Evolutionary conservation across 2,329 filamentous ascomycete species (phyloP), one percentile per base, ranked within the genome.

Genomic region (Colletotrichum chrysophilum): DNA sequence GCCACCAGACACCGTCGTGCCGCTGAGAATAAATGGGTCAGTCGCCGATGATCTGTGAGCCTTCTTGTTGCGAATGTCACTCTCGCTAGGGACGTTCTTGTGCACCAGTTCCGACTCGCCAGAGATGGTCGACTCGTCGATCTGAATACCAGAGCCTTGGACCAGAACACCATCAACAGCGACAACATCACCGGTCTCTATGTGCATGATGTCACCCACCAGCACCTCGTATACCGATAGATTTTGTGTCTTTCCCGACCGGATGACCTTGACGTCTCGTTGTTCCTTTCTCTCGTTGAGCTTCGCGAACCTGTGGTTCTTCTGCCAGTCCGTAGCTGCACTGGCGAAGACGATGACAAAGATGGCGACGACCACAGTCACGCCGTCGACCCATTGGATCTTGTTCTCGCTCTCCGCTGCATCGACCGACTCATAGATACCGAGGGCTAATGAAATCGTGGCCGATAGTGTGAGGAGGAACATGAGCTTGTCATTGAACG

Each of bases 271-370:
- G 79, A 96, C 92, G 66, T 90, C 86, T 36, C 94, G 90, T 80
- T 95, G 93, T 66, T 95, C 92, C 83, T 96, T 96, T 81, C 95
- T 95, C 82, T 92, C 92, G 84, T 96, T 96, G 75, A 96, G 86
- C 82, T 95, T 95, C 52, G 94, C 93, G 80, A 96, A 96, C 80
- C 95, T 93, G 61, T 93, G 90, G 82, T 96, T 94, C 83, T 96
- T 96, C 80, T 96, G 94, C 89, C 92, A 96, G 81, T 96, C 94
- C 78, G 95, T 96, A 38, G 93, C 86, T n/a, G 94, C 94, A 76
- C 94, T 94, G 24, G 95, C 94, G 24, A 94, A 83, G 5, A 96
- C 93, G 62, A 96, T 94, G 77, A 96, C 93, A 18, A 93, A 82
- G 76, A 96, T 95, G 66, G 94, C 94, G 26, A 93, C 90, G 58